Percentiles rank a stretch among this genome's conserved stretches.
phyloP scores from a whole-genome alignment of 108 stramenopile genomes.

The Conticribra guillardii region DNA sequence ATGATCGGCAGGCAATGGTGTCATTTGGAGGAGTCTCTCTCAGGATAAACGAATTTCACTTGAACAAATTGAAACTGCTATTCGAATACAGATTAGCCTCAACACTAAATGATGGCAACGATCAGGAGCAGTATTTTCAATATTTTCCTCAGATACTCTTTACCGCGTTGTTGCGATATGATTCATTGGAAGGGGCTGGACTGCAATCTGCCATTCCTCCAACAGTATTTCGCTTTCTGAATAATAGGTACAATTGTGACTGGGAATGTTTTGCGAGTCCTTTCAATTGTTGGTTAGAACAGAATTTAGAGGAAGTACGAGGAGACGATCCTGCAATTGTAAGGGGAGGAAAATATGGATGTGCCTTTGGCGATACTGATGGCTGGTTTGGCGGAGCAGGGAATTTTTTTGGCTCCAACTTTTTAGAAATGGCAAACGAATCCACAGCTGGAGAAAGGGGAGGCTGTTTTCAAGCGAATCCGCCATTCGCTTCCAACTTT shows the following conservation, averaged over 20 bases:
- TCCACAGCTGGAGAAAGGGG: slow-evolving; percentile 34
- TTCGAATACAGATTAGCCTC: slow-evolving; percentile 39
- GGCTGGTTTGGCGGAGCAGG: slow-evolving; percentile 74
- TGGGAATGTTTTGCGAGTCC: slow-evolving; percentile 94
- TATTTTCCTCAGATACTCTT: slow-evolving; percentile 59
- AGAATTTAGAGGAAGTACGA: not conserved
- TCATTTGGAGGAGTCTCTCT: slow-evolving; percentile 66
- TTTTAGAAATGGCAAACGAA: slow-evolving; percentile 30
- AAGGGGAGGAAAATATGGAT: slow-evolving; percentile 48
- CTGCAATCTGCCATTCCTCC: slow-evolving; percentile 82
- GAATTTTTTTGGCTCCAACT: slow-evolving; percentile 77
- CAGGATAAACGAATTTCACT: slow-evolving; percentile 62
- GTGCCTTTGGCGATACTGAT: slow-evolving; percentile 85
- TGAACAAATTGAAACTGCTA: slow-evolving; percentile 62
- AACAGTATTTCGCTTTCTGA: slow-evolving; percentile 75
- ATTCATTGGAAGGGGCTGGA: slow-evolving; percentile 86
- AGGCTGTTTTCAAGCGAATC: slow-evolving; percentile 87
- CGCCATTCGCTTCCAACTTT: slow-evolving; percentile 86
- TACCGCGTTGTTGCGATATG: slow-evolving; percentile 70
- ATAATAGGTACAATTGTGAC: slow-evolving; percentile 61
- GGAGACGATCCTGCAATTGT: not conserved
- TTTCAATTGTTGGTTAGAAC: slow-evolving; percentile 83
- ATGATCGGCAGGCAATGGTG: slow-evolving; percentile 36
- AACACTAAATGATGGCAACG: not conserved
- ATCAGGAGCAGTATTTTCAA: slow-evolving; percentile 10